Base-by-base conservation (phyloP, 768 basidiomycete species). In the Amanita exitialis region DNA sequence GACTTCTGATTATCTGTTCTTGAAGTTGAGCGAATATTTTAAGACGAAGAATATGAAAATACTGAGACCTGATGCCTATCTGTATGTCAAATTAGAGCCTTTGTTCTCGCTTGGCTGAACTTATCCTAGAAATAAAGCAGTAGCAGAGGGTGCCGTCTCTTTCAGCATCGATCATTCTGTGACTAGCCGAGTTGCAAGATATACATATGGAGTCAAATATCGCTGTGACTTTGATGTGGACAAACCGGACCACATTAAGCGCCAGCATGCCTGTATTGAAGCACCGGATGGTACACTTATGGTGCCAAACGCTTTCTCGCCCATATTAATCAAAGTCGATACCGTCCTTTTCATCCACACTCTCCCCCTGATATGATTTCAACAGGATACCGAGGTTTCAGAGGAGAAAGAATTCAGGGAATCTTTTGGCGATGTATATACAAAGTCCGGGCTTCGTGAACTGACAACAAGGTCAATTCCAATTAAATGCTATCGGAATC, bases 1-100 rank as follows among this genome's bases (percentile, higher is more conserved):
- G 9, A 72, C 74, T 1, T 77, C 69, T 51, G 69, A 74, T 37
- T 78, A 69, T 67, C 58, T 79, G 12, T 77, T 72, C 52, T 54
- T 61, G 1, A 63, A 66, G 44, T 65, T 77, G n/a, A 68, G 69
- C 47, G 55, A 53, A 32, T 54, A 66, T 15, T 65, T 77, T 6
- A 61, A 66, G 12, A 47, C 58, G 5, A 35, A 65, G 3, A 64
- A 66, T n/a, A 58, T 78, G 32, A 59, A 45, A 20, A 56, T 76
- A 36, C 66, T 62, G 42, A 63, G 75, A 20, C 74, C 76, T 0
- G 76, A 78, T 52, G 64, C 62, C 25, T 69, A 72, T 42, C 58
- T 74, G 77, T 79, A 58, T 42, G 77, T 66, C 10, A 37, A 12
- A 12, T 30, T 30, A 3, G 28, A 16, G 36, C 15, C 6, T 49